Percentiles rank a stretch among this genome's conserved stretches.
phyloP scores from a whole-genome alignment of 2,329 filamentous ascomycete genomes.

The Hansfordia pulvinata region DNA sequence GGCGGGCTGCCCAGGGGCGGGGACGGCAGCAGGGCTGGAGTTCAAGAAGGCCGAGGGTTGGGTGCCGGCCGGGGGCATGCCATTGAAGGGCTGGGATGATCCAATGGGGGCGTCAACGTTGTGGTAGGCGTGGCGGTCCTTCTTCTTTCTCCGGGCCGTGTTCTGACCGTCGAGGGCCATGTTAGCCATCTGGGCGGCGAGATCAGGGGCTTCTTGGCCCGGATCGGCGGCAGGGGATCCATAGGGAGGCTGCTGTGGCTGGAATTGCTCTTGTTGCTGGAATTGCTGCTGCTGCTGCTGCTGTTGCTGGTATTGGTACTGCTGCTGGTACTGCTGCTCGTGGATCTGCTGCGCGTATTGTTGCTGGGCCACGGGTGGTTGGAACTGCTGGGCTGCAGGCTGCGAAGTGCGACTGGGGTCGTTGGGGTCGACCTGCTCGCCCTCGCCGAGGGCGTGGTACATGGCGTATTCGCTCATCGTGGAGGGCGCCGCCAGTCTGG shows the following conservation, averaged over 20 bases:
- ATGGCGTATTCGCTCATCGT: conserved; percentile 44
- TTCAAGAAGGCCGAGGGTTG: conserved; percentile 46
- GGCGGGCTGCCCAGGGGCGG: conserved; percentile 26
- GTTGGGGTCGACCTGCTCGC: conserved; percentile 39
- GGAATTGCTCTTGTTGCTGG: conserved; percentile 21
- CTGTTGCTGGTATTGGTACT: conserved; percentile 23
- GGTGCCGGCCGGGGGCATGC: conserved; percentile 44
- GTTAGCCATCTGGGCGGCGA: conserved; percentile 65
- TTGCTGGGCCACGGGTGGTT: conserved; percentile 36
- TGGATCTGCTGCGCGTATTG: conserved; percentile 38
- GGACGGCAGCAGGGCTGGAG: conserved; percentile 33
- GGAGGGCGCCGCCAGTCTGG: too few species aligned
- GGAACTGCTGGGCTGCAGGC: conserved; percentile 39
- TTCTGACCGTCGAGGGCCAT: conserved; percentile 50
- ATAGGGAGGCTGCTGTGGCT: too few species aligned
- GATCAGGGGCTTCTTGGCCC: conserved; percentile 24
- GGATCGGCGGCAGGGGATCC: conserved; percentile 16
- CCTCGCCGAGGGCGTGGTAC: conserved; percentile 43
- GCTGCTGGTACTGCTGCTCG: conserved; percentile 42
- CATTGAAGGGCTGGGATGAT: conserved; percentile 57
- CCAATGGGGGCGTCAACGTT: conserved; percentile 60
- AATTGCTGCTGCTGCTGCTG: conserved; percentile 25
- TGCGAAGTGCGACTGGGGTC: conserved; percentile 36
- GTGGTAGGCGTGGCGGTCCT: conserved; percentile 88
- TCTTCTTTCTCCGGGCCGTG: conserved; percentile 64